A percentile compares a stretch with the other conserved stretches of the same genome.
Evolutionary conservation across 345 rosid species (phyloP).

Genomic region (Hibiscus mutabilis): DNA sequence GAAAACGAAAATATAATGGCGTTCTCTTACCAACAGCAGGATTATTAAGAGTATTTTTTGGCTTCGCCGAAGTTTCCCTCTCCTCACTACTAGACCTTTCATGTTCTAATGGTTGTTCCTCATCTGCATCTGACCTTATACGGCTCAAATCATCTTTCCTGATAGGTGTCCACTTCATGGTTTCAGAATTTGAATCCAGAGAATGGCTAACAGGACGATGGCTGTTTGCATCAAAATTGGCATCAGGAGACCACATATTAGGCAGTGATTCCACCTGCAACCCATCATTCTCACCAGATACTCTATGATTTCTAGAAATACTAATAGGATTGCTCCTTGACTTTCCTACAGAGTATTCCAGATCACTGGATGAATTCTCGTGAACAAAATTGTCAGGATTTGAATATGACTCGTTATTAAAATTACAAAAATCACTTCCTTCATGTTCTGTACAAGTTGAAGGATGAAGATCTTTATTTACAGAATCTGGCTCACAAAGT

Average conservation of each 20-base stretch:
- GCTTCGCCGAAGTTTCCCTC: slow-evolving; percentile 28
- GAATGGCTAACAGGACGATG: slow-evolving; percentile 53
- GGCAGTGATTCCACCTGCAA: slow-evolving; percentile 66
- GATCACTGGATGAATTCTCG: slow-evolving; percentile 21
- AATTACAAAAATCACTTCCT: slow-evolving; percentile 5
- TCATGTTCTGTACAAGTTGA: slow-evolving; percentile 17
- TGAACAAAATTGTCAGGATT: slow-evolving; percentile 18
- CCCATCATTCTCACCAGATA: slow-evolving; percentile 26
- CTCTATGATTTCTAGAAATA: slow-evolving; percentile 30
- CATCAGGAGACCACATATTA: slow-evolving; percentile 31
- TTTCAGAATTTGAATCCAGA: slow-evolving; percentile 37
- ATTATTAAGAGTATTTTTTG: slow-evolving; percentile 27
- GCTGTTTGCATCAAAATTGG: slow-evolving; percentile 22
- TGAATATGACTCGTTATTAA: slow-evolving; percentile 20
- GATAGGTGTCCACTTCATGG: slow-evolving; percentile 31
- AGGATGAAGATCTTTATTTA: slow-evolving; percentile 22
- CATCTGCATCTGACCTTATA: slow-evolving; percentile 24
- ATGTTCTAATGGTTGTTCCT: slow-evolving; percentile 16
- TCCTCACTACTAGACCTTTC: slow-evolving; percentile 26
- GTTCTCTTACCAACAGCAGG: slow-evolving; percentile 57
- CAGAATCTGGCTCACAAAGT: slow-evolving; percentile 20
- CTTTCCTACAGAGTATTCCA: slow-evolving; percentile 23
- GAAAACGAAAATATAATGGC: neutral
- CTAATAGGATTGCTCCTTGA: slow-evolving; percentile 35
- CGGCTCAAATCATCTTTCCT: slow-evolving; percentile 28